Evolutionary conservation across 2,329 filamentous ascomycete species (phyloP).

Genomic region (Geosmithia flava): DNA sequence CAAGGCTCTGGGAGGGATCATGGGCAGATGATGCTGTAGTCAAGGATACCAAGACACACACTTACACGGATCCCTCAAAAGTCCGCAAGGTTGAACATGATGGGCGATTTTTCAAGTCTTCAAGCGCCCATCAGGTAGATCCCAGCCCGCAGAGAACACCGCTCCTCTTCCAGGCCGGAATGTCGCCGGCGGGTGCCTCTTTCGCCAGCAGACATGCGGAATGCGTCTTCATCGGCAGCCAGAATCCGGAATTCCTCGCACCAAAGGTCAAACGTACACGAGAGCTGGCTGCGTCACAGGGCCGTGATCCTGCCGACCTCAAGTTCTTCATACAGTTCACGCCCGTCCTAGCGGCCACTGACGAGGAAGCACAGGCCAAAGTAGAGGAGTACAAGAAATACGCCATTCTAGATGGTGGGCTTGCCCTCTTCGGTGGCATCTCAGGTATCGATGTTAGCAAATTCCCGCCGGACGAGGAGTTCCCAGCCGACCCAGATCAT

Average conservation of each 20-base stretch:
- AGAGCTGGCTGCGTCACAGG: slow-evolving; percentile 28
- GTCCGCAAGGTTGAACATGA: slow-evolving; percentile 48
- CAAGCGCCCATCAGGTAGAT: slow-evolving; percentile 32
- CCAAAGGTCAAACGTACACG: slow-evolving; percentile 39
- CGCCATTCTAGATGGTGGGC: slow-evolving; percentile 37
- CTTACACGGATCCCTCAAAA: slow-evolving; percentile 44
- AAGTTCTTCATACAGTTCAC: slow-evolving; percentile 33
- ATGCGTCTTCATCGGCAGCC: slow-evolving; percentile 45
- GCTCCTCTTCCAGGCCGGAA: slow-evolving; percentile 47
- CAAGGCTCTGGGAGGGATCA: slow-evolving; percentile 13
- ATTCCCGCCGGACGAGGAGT: slow-evolving; percentile 44
- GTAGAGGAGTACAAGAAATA: slow-evolving; percentile 36
- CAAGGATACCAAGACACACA: slow-evolving; percentile 38
- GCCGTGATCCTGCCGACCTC: slow-evolving; percentile 42
- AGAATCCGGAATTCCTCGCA: slow-evolving; percentile 29
- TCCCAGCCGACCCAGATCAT: slow-evolving; percentile 37
- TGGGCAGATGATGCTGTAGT: slow-evolving; percentile 46
- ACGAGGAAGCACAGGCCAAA: slow-evolving; percentile 40
- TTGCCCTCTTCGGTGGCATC: slow-evolving; percentile 45
- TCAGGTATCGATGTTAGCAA: slow-evolving; percentile 47
- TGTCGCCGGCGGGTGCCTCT: slow-evolving; percentile 39
- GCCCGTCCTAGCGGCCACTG: slow-evolving; percentile 36
- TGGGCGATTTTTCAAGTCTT: slow-evolving; percentile 39
- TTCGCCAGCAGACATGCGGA: slow-evolving; percentile 48
- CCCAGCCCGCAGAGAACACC: slow-evolving; percentile 45